Evolutionary conservation across 2,329 filamentous ascomycete genomes (phyloP).

Genomic region (Sclerotinia spermophila): DNA sequence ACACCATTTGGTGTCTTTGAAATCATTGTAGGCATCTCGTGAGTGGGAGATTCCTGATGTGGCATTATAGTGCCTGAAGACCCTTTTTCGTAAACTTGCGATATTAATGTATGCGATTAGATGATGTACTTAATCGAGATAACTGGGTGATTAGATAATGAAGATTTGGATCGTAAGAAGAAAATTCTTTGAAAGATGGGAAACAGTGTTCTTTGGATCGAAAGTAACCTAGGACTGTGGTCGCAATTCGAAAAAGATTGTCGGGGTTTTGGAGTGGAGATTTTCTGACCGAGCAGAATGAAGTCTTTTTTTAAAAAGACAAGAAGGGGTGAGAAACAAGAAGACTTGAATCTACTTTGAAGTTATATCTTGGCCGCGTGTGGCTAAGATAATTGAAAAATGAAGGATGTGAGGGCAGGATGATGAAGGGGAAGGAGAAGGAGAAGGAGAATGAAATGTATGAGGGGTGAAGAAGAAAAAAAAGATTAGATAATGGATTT

Average conservation of each 20-base stretch:
- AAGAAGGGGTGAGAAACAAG: conserved; percentile 3
- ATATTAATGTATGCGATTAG: conserved; percentile 21
- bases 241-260: conserved; percentile 20
- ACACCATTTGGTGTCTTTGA: conserved; percentile 42
- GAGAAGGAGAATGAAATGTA: background rate
- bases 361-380: conserved; percentile 35
- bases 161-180: conserved; percentile 21
- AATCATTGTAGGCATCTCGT: conserved; percentile 44
- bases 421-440: conserved; percentile 17
- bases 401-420: conserved; percentile 24
- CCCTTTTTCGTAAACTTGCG: conserved; percentile 25
- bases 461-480: conserved; percentile 9
- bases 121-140: conserved; percentile 16
- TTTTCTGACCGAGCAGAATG: conserved; percentile 31
- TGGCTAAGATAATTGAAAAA: conserved; percentile 29
- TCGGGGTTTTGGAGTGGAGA: conserved; percentile 29
- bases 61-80: conserved; percentile 43
- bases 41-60: conserved; percentile 43
- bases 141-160: conserved; percentile 11
- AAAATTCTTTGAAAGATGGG: conserved; percentile 23
- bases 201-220: conserved; percentile 29
- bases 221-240: conserved; percentile 30
- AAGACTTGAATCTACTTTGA: conserved; percentile 21
- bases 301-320: background rate
- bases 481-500: conserved; percentile 16